Evolutionary conservation across 768 basidiomycete species (phyloP).

Genomic region (Cystofilobasidium bisporidii): DNA sequence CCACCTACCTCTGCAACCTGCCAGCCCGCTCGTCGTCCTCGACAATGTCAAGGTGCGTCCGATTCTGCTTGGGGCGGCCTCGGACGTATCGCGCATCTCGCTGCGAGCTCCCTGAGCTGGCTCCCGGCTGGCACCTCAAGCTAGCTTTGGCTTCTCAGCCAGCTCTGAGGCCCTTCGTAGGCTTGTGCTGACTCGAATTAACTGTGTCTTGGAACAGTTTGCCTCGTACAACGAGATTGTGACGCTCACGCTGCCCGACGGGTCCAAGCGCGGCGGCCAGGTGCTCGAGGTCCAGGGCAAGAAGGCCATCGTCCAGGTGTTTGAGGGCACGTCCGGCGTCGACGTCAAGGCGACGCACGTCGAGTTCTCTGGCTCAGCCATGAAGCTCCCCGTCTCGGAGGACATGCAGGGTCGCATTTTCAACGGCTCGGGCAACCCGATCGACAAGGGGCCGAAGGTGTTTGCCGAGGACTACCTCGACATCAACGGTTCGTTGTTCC

Average conservation of each 20-base stretch:
- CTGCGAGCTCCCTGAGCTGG: no score
- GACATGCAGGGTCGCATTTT: constrained; percentile 99
- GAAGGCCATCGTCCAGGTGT: constrained; percentile 91
- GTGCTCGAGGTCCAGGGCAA: constrained; percentile 96
- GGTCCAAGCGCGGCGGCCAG: constrained; percentile 87
- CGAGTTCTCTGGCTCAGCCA: constrained; percentile 94
- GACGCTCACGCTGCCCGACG: constrained; percentile 86
- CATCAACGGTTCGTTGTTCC: constrained; percentile 82
- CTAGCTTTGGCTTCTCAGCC: no score
- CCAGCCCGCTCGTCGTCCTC: constrained; percentile 83
- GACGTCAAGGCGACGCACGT: constrained; percentile 97
- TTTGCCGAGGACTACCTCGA: constrained; percentile 99
- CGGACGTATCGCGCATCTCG: no score
- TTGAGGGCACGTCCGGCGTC: constrained; percentile 94
- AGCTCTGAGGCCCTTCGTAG: no score
- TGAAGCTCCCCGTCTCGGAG: constrained; percentile 97
- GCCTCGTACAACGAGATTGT: constrained; percentile 99
- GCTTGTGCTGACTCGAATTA: no score
- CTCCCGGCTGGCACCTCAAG: no score
- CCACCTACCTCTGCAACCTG: no score
- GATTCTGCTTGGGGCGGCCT: no score
- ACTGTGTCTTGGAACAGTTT: no score
- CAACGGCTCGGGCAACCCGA: constrained; percentile 96
- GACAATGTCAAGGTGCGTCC: constrained; percentile 88
- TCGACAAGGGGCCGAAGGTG: constrained; percentile 96